Conservation (phyloP, 2,329 filamentous ascomycete genomes). For the Aspergillus sp. region DNA sequence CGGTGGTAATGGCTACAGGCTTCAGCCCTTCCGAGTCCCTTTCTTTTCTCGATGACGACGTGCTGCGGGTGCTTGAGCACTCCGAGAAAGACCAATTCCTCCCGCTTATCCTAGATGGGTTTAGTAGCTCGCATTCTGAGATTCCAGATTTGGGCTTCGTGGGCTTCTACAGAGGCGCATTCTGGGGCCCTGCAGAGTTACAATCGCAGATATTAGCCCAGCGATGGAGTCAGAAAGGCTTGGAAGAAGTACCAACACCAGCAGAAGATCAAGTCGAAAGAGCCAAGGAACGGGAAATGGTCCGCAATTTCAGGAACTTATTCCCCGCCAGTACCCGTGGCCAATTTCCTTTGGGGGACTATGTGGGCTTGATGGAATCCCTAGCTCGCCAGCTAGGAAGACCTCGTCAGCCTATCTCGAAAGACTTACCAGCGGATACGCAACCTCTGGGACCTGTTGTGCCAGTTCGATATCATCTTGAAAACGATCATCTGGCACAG, state of each 20-base stretch:
- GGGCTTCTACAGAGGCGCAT: constrained; percentile 81
- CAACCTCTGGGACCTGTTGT: constrained; percentile 51
- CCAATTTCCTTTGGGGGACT: constrained; percentile 86
- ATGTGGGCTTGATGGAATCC: constrained; percentile 74
- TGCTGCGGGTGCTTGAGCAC: constrained; percentile 63
- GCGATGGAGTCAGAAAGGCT: constrained; percentile 56
- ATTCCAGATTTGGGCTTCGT: constrained; percentile 74
- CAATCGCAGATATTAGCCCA: constrained; percentile 72
- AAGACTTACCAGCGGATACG: constrained; percentile 31
- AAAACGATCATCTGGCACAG: constrained; percentile 36
- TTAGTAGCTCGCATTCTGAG: constrained; percentile 64
- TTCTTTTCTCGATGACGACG: constrained; percentile 63
- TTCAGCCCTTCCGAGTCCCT: constrained; percentile 70
- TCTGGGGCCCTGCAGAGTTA: constrained; percentile 88
- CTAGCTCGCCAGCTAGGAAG: constrained; percentile 66
- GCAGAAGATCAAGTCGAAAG: constrained; percentile 28
- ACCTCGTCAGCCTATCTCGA: constrained; percentile 40
- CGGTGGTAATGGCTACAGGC: constrained; percentile 75
- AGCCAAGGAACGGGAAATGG: constrained; percentile 28
- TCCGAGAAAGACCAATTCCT: constrained; percentile 59
- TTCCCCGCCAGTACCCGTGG: constrained; percentile 42
- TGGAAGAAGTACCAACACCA: not conserved
- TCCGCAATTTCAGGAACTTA: constrained; percentile 29
- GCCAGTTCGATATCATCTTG: constrained; percentile 56
- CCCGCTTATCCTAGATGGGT: constrained; percentile 70